Evolutionary conservation across 2,329 filamentous ascomycete genomes (phyloP).

Genomic region (Pseudogymnoascus sp.): DNA sequence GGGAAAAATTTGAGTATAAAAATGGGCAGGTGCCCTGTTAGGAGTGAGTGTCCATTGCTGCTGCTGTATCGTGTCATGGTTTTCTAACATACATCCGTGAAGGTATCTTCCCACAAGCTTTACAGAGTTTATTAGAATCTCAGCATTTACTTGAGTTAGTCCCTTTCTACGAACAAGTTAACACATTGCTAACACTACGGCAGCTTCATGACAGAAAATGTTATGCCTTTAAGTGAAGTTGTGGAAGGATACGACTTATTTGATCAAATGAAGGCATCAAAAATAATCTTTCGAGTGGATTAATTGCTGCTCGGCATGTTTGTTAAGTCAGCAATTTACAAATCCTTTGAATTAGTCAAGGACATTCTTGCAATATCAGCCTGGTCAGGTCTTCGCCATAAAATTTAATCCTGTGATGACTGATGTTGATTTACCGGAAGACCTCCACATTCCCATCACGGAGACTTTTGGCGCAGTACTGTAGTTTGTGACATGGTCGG

Average conservation of each 20-base stretch:
- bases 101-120: conserved; percentile 53
- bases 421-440: background rate
- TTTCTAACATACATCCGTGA: background rate
- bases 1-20: conserved; percentile 60
- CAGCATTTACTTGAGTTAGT: conserved; percentile 57
- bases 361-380: background rate
- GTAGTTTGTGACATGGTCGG: background rate
- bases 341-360: background rate
- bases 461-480: background rate
- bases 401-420: background rate
- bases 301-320: background rate
- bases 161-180: background rate
- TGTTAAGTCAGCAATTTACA: background rate
- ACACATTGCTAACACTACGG: background rate
- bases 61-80: conserved; percentile 31
- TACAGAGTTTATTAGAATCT: conserved; percentile 54
- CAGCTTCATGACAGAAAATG: conserved; percentile 66
- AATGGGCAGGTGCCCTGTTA: conserved; percentile 68
- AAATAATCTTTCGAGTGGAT: conserved; percentile 52
- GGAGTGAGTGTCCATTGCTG: conserved; percentile 12
- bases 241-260: conserved; percentile 60
- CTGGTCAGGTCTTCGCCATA: background rate
- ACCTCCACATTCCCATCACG: background rate
- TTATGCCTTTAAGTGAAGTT: conserved; percentile 59
- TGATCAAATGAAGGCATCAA: conserved; percentile 62